These are phyloP conservation scores for Truncatella angustata DNA, from an alignment of 2,329 filamentous ascomycete genomes.

Conservation along the genomic window DNA sequence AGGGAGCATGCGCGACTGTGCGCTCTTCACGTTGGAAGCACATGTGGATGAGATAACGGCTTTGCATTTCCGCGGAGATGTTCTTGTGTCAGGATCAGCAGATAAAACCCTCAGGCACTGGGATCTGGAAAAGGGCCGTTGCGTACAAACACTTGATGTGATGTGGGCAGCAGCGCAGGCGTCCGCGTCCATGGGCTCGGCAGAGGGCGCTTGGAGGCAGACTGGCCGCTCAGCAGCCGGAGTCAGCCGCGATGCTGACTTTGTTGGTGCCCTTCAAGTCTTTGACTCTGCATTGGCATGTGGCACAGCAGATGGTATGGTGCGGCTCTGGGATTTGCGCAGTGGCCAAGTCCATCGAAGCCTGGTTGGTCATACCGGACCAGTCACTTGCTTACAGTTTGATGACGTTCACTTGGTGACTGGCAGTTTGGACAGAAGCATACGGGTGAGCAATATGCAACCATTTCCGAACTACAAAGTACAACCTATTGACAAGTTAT, in stretches of 20 bases:
- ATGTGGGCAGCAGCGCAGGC: slow-evolving; percentile 97
- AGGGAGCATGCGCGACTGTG: slow-evolving; percentile 85
- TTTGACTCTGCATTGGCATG: slow-evolving; percentile 95
- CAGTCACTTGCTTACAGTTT: slow-evolving; percentile 92
- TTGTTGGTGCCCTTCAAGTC: slow-evolving; percentile 90
- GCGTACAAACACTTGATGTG: slow-evolving; percentile 94
- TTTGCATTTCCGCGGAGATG: slow-evolving; percentile 84
- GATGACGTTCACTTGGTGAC: slow-evolving; percentile 95
- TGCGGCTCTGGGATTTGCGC: slow-evolving; percentile 91
- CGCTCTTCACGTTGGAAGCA: slow-evolving; percentile 81
- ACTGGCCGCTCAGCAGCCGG: slow-evolving; percentile 63
- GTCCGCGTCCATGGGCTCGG: slow-evolving; percentile 63
- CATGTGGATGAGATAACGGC: slow-evolving; percentile 95
- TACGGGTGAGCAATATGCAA: slow-evolving; percentile 68
- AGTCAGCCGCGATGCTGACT: slow-evolving; percentile 82
- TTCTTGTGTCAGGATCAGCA: slow-evolving; percentile 89
- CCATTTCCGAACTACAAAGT: background rate
- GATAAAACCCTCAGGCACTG: slow-evolving; percentile 98
- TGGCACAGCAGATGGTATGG: slow-evolving; percentile 96
- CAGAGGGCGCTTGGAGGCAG: slow-evolving; percentile 69
- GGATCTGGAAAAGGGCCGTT: slow-evolving; percentile 96
- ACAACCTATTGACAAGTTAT: slow-evolving; percentile 24
- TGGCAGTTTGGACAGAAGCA: slow-evolving; percentile 86
- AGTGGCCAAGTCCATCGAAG: slow-evolving; percentile 97
- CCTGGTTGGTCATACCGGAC: slow-evolving; percentile 90